Percentiles rank a stretch among this genome's conserved stretches.
These are phyloP conservation scores for Xylaria sp. DNA, from an alignment of 2,329 filamentous ascomycete genomes.

Conservation along the genomic window DNA sequence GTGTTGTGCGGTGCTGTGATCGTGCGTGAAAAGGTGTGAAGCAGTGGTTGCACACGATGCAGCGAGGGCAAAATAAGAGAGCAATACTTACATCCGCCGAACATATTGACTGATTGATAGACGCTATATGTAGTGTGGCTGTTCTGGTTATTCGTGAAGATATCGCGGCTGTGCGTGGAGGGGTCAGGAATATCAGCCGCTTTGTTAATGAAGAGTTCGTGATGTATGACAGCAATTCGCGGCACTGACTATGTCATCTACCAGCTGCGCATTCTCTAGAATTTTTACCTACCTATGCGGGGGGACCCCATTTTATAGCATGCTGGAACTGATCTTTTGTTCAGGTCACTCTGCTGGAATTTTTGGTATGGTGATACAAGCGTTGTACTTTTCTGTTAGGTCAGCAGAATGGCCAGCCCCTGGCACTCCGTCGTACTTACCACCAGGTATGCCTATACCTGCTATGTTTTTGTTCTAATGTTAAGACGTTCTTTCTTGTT, in stretches of 20 bases:
- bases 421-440: no score
- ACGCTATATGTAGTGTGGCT: not conserved
- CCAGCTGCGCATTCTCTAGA: not conserved
- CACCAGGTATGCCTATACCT: no score
- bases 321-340: no score
- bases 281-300: conserved; percentile 1
- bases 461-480: no score
- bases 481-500: no score
- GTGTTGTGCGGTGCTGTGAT: not conserved
- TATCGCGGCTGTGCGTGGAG: conserved; percentile 6
- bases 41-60: conserved; percentile 8
- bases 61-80: not conserved
- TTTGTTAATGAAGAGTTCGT: conserved; percentile 11
- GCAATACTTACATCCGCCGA: conserved; percentile 44
- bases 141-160: not conserved
- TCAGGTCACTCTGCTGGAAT: no score
- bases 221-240: conserved; percentile 5
- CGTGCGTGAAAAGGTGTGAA: not conserved
- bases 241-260: conserved; percentile 18
- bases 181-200: not conserved
- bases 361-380: no score
- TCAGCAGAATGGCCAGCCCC: no score
- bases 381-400: no score
- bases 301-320: no score
- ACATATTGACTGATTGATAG: conserved; percentile 39